A percentile compares a stretch with the other conserved stretches of the same genome.
Conservation (phyloP, 2,329 filamentous ascomycete genomes). For the Chaetomiaceae sp. region DNA sequence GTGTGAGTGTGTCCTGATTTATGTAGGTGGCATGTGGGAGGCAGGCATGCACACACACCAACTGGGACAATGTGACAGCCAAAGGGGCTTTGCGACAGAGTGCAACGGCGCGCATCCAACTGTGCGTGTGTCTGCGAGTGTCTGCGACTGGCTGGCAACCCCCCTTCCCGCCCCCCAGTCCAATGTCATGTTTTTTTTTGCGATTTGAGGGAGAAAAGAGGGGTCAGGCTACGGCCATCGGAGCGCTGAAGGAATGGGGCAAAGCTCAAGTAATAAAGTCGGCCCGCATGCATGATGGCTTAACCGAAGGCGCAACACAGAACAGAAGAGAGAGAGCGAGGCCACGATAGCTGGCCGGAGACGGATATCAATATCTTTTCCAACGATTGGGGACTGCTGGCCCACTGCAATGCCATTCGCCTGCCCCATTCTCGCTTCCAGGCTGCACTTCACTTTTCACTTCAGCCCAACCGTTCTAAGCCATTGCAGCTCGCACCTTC, state of each 20-base stretch:
- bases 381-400: not conserved
- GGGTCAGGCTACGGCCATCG: not conserved
- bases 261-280: no score
- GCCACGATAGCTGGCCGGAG: no score
- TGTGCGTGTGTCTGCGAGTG: no score
- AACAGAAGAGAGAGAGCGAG: no score
- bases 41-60: no score
- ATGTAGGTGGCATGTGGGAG: no score
- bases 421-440: not conserved
- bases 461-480: conserved; percentile 3
- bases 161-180: no score
- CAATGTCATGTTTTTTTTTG: no score
- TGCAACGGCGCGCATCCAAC: not conserved
- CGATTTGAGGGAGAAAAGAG: not conserved
- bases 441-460: not conserved
- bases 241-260: not conserved
- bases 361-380: no score
- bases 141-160: no score
- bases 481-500: conserved; percentile 2
- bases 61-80: not conserved
- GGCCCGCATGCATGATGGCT: not conserved
- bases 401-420: not conserved
- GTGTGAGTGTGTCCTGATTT: no score
- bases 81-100: not conserved
- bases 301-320: not conserved